phyloP scores from a whole-genome alignment of 148 eudicot species.

The Pharnaceum exiguum region DNA sequence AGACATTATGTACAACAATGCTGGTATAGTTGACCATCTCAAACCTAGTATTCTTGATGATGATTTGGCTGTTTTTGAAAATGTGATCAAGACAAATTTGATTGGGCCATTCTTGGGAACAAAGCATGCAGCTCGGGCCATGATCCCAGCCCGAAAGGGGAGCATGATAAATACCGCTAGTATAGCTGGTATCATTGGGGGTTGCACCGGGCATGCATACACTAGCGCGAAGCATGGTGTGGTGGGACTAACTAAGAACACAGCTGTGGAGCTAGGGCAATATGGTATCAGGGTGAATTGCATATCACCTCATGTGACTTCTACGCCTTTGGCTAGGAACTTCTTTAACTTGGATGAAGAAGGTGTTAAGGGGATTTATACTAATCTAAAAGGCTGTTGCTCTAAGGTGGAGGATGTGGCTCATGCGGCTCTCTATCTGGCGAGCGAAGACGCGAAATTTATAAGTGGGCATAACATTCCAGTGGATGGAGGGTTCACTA shows the following conservation, averaged over 20 bases:
- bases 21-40: conserved; percentile 5
- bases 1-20: conserved; percentile 35
- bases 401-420: conserved; percentile 20
- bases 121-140: conserved; percentile 30
- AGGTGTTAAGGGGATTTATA: not conserved
- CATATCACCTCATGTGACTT: conserved; percentile 16
- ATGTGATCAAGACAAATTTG: conserved; percentile 14
- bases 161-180: conserved; percentile 24
- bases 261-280: conserved; percentile 24
- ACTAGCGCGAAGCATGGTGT: conserved; percentile 31
- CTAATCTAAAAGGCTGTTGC: not conserved
- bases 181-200: conserved; percentile 3
- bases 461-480: conserved; percentile 26
- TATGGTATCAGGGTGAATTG: conserved; percentile 33
- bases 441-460: conserved; percentile 26
- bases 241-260: conserved; percentile 21
- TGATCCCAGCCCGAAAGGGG: conserved; percentile 23
- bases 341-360: not conserved
- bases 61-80: conserved; percentile 10
- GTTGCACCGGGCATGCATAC: conserved; percentile 12
- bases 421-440: conserved; percentile 20
- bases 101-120: conserved; percentile 21
- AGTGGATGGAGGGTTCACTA: conserved; percentile 28
- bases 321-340: conserved; percentile 9
- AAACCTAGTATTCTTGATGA: conserved; percentile 1